Evolutionary conservation across 2,329 filamentous ascomycete species (phyloP).

Genomic region (Clonostachys rosea): DNA sequence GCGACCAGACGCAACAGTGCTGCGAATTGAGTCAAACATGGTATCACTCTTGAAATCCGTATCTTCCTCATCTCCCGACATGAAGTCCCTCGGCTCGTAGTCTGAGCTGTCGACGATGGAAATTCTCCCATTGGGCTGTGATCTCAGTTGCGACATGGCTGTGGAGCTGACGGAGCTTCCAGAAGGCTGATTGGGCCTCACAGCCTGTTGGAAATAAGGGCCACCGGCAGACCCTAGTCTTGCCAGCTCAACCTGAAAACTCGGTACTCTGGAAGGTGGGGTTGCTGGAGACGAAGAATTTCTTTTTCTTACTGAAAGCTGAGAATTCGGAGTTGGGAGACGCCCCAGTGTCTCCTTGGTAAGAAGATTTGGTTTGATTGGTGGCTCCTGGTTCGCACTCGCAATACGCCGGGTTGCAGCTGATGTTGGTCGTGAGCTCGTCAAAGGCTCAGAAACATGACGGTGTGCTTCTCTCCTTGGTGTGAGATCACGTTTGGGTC

Average conservation of each 20-base stretch:
- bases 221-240: slow-evolving; percentile 36
- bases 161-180: slow-evolving; percentile 35
- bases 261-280: slow-evolving; percentile 47
- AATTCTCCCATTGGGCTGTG: slow-evolving; percentile 20
- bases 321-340: slow-evolving; percentile 4
- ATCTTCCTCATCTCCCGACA: slow-evolving; percentile 71
- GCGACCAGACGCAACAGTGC: slow-evolving; percentile 65
- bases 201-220: slow-evolving; percentile 26
- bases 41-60: slow-evolving; percentile 76
- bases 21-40: slow-evolving; percentile 72
- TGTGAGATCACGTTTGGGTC: slow-evolving; percentile 43
- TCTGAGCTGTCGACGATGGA: slow-evolving; percentile 69
- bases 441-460: slow-evolving; percentile 47
- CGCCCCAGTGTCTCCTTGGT: not conserved
- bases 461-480: slow-evolving; percentile 37
- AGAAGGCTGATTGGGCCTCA: slow-evolving; percentile 34
- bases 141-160: slow-evolving; percentile 29
- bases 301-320: slow-evolving; percentile 26
- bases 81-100: slow-evolving; percentile 57
- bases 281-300: slow-evolving; percentile 52
- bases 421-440: slow-evolving; percentile 16
- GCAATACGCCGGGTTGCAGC: slow-evolving; percentile 19
- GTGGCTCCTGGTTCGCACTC: slow-evolving; percentile 2
- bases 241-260: slow-evolving; percentile 48
- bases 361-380: slow-evolving; percentile 6